Evolutionary conservation across 192 early-diverging fungal genomes (phyloP), one percentile per base, ranked within the genome.

Genomic region (Coemansia aciculifera): DNA sequence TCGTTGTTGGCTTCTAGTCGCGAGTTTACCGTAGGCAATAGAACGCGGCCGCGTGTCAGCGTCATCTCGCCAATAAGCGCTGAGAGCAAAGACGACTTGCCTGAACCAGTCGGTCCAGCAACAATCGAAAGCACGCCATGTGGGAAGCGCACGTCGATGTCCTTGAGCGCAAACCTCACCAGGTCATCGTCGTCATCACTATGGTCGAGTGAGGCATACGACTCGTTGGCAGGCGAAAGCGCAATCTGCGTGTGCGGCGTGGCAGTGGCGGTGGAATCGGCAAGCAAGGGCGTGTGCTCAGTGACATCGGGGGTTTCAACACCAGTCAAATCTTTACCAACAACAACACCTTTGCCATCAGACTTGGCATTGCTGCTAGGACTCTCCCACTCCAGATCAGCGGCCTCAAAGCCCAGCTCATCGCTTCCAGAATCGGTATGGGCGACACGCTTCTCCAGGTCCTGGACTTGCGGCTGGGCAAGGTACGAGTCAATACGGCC

Each of bases 41-140:
- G 24, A 27, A 84, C 61, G 17, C 64, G 64, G 2, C 71, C 87
- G 6, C 64, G 34, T 8, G 64, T 57, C 49, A 70, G 75, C 39
- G 68, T 62, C 60, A 94, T 91, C 78, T 97, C 94, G 39, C 93
- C 93, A 13, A 96, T 75, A 32, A 96, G 85, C 39, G 92, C 90
- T 17, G 88, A 68, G 15, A 96, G 75, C 59, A 98, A 66, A 17
- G 88, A 89, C 6, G 90, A 89, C 73, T 98, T 98, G 57, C 96
- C 96, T 29, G 86, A 82, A 5, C 95, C 96, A n/a, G 95, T 97
- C 32, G 91, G 85, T 8, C 96, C 96, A 57, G 89, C 87, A 40
- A 96, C 73, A 17, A 95, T 79, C 23, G 90, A 88, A n/a, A 95
- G 82, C 29, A 87, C 86, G 48, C 86, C 86, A 17, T 63, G 44